A percentile compares a stretch with the other conserved stretches of the same genome.
Conservation (phyloP, 768 basidiomycete genomes). For the Lactarius psammicola region DNA sequence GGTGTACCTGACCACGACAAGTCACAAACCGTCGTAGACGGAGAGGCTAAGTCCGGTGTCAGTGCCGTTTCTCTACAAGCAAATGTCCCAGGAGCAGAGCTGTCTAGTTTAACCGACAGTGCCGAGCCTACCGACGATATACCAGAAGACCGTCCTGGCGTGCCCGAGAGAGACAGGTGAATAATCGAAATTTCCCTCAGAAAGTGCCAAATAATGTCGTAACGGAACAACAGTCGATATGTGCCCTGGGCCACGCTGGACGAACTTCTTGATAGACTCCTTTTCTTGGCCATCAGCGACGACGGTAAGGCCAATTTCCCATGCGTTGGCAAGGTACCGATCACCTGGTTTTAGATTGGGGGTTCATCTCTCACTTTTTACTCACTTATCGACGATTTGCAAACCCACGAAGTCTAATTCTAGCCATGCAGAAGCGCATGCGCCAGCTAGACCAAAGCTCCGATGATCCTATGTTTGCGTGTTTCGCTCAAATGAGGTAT, state of each 20-base stretch:
- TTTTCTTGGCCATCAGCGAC: constrained; percentile 80
- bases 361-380: constrained; percentile 76
- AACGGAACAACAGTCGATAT: constrained; percentile 47
- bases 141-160: constrained; percentile 20
- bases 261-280: constrained; percentile 75
- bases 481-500: constrained; percentile 86
- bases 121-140: constrained; percentile 21
- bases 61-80: constrained; percentile 13
- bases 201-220: constrained; percentile 5
- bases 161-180: constrained; percentile 48
- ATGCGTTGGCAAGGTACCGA: constrained; percentile 11
- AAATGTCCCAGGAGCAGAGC: constrained; percentile 9
- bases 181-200: constrained; percentile 22
- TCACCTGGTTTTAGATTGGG: constrained; percentile 53
- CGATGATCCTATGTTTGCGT: constrained; percentile 82
- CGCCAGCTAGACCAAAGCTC: constrained; percentile 68
- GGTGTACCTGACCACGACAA: constrained; percentile 30
- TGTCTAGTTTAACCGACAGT: constrained; percentile 19
- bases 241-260: constrained; percentile 74
- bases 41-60: constrained; percentile 9
- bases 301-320: constrained; percentile 54
- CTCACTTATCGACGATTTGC: constrained; percentile 83
- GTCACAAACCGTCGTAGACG: constrained; percentile 23
- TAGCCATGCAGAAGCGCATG: constrained; percentile 87
- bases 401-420: constrained; percentile 71